Base-by-base conservation (phyloP, 345 rosid species). In the Leavenworthia alabamica region DNA sequence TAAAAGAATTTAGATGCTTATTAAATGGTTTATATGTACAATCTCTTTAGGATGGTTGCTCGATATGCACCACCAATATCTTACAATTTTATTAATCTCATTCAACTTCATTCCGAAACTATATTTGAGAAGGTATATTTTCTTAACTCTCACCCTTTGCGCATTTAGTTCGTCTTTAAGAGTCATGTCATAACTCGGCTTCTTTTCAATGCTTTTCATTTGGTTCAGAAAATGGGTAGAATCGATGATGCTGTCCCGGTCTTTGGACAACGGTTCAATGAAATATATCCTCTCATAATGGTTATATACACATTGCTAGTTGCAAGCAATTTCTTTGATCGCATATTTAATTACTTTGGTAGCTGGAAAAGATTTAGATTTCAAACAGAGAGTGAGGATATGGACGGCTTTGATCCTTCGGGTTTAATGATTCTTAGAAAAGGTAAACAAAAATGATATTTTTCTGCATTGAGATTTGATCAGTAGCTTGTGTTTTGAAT, bases 11-110 rank as follows among this genome's bases (percentile, higher is more conserved):
- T 56, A 3, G n/a, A 41, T 71, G 29, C 12, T 65, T 37, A 57
- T 60, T 60, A 12, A 41, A 23, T 44, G 43, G 54, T 45, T 57
- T 40, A 37, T 53, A 40, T 41, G 67, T 28, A 15, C 41, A 36
- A 36, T 45, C 53, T 73, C 57, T 71, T 5, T 64, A 94, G 99
- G 89, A 94, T 90, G 97, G 84, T 94, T 78, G 99, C 99, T 70
- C 95, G 97, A 67, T 94, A 94, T 74, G 97, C 99, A 8, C 88
- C 99, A 28, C 91, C 97, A 55, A 77, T 94, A 77, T 90, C 97
- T 10, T 94, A 90, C 82, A 94, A 94, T 75, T 88, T 90, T 78
- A 95, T 94, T 59, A 86, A 88, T 75, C 97, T 94, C 65, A 90
- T 94, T 75, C 80, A 79, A 72, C 92, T 86, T 60, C 70, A 71